Base-by-base conservation (phyloP, 2,329 filamentous ascomycete genomes). In the Aureobasidium sp. region DNA sequence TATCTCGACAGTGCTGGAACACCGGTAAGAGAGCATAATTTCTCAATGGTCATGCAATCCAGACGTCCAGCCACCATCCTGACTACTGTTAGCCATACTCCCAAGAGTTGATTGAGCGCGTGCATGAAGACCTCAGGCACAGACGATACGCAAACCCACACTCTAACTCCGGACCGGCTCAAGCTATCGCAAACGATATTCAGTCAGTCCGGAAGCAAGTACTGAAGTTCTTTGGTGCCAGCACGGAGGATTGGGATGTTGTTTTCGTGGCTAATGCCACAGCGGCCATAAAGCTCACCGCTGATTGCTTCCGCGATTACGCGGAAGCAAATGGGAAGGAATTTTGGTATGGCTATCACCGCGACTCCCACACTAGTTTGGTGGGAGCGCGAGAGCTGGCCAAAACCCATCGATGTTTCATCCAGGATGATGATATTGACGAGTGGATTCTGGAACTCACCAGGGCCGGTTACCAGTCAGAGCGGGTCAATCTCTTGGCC, bases 81-180 rank as follows among this genome's bases (percentile, higher is more conserved):
- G n/a, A n/a, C n/a, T n/a, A n/a, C n/a, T n/a, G n/a, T n/a, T n/a
- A n/a, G n/a, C n/a, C n/a, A n/a, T n/a, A n/a, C n/a, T n/a, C n/a
- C n/a, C n/a, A n/a, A n/a, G n/a, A n/a, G n/a, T n/a, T n/a, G n/a
- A n/a, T n/a, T n/a, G n/a, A n/a, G n/a, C n/a, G n/a, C n/a, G n/a
- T n/a, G n/a, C n/a, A n/a, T n/a, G n/a, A 68, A 2, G 76, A 80
- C 59, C 74, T 85, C 66, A 69, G 75, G 35, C 62, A 69, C 29
- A 78, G 75, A 56, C 71, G 86, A n/a, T 83, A 83, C 60, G 82
- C 82, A 10, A 86, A 86, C 59, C 83, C 83, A 2, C 84, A 86
- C 63, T 86, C 83, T 1, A 74, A 79, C 58, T 82, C 80, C 32
- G 70, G 74, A 14, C 80, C 81, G 0, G 81, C 80, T 12, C 77